Conservation (phyloP, 768 basidiomycete genomes). For the Pisolithus marmoratus region DNA sequence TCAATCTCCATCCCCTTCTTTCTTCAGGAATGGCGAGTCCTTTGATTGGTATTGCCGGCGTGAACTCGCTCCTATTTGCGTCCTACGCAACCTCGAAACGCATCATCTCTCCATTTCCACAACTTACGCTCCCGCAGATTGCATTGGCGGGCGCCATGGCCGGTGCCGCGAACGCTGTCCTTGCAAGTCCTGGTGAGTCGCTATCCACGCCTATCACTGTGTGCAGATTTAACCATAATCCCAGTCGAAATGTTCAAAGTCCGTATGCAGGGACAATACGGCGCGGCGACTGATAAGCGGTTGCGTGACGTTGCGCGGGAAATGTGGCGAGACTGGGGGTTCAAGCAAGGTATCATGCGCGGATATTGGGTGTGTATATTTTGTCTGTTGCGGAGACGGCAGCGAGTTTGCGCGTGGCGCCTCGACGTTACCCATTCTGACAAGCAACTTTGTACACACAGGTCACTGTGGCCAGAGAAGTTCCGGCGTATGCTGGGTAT, state of each 20-base stretch:
- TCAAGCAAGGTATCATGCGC: constrained; percentile 86
- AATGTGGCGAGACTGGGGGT: constrained; percentile 86
- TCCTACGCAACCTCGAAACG: constrained; percentile 81
- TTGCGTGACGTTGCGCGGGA: constrained; percentile 67
- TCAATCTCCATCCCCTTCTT: background rate
- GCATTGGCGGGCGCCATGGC: constrained; percentile 89
- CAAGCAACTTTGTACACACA: constrained; percentile 20
- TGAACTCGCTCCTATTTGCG: constrained; percentile 93
- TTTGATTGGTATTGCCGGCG: constrained; percentile 87
- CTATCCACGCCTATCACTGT: background rate
- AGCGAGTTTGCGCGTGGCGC: too few species aligned
- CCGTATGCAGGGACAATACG: constrained; percentile 95
- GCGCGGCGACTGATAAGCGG: constrained; percentile 69
- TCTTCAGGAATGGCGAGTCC: constrained; percentile 84
- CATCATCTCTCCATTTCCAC: constrained; percentile 83
- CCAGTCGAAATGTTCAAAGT: constrained; percentile 98
- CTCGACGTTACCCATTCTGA: too few species aligned
- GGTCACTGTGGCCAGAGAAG: constrained; percentile 89
- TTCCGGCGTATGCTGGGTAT: constrained; percentile 90
- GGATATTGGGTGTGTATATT: constrained; percentile 80
- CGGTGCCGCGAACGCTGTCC: constrained; percentile 81
- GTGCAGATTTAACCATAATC: background rate
- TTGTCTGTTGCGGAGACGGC: background rate
- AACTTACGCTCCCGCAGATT: constrained; percentile 72
- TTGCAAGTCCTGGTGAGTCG: constrained; percentile 78